These are phyloP conservation scores for Aspergillus affinis DNA, from an alignment of 495 filamentous ascomycete species.

Conservation along the genomic window DNA sequence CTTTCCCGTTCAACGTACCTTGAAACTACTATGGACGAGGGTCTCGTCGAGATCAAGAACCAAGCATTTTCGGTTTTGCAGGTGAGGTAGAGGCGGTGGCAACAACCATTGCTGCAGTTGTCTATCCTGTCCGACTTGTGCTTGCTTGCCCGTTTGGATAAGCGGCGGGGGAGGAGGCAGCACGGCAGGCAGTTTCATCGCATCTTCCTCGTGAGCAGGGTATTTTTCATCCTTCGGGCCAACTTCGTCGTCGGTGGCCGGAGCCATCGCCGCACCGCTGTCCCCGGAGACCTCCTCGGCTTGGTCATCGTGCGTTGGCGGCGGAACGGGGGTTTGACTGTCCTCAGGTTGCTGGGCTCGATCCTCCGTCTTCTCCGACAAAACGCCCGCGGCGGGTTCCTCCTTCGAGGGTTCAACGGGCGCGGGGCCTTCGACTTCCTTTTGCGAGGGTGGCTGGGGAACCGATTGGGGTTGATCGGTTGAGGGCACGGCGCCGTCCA, in stretches of 20 bases:
- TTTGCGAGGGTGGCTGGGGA: slow-evolving; percentile 10
- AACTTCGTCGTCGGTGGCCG: slow-evolving; percentile 13
- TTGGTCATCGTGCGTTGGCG: slow-evolving; percentile 1
- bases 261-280: slow-evolving; percentile 12
- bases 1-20: slow-evolving; percentile 58
- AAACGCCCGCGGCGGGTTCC: slow-evolving; percentile 1
- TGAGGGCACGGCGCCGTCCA: slow-evolving; percentile 26
- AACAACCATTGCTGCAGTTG: slow-evolving; percentile 70
- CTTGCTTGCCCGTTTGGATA: slow-evolving; percentile 40
- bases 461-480: slow-evolving; percentile 17
- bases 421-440: slow-evolving; percentile 9
- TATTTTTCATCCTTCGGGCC: slow-evolving; percentile 24
- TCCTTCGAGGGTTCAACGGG: slow-evolving; percentile 1
- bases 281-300: slow-evolving; percentile 13
- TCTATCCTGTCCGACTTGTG: slow-evolving; percentile 32
- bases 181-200: slow-evolving; percentile 37
- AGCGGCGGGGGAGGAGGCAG: slow-evolving; percentile 63
- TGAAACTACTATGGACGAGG: slow-evolving; percentile 98
- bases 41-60: slow-evolving; percentile 97
- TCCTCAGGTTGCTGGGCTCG: slow-evolving; percentile 8
- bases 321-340: slow-evolving; percentile 2
- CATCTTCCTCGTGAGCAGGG: slow-evolving; percentile 30
- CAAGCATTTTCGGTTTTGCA: slow-evolving; percentile 86
- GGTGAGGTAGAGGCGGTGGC: slow-evolving; percentile 71
- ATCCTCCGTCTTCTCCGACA: slow-evolving; percentile 16